Percentiles rank a stretch among this genome's conserved stretches.
phyloP scores from a whole-genome alignment of 768 basidiomycete genomes.

The Boletellus ananas region DNA sequence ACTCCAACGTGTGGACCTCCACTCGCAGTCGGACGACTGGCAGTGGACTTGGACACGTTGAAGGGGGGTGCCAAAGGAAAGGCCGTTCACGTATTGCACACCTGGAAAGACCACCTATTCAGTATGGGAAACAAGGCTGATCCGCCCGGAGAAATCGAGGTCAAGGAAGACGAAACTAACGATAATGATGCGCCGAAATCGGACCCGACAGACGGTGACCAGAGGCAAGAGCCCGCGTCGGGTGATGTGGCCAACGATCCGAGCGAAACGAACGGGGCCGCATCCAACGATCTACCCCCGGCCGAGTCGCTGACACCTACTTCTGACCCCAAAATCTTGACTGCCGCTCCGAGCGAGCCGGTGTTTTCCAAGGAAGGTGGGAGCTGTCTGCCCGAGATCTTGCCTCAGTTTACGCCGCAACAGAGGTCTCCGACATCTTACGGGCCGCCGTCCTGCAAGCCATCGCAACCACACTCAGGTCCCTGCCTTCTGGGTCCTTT shows the following conservation, averaged over 20 bases:
- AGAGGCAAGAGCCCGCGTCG: slow-evolving; percentile 7
- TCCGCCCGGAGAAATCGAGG: slow-evolving; percentile 43
- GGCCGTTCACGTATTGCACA: slow-evolving; percentile 68
- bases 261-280: slow-evolving; percentile 25
- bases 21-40: slow-evolving; percentile 75
- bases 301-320: slow-evolving; percentile 3
- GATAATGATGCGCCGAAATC: slow-evolving; percentile 11
- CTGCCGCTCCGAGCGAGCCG: slow-evolving; percentile 9
- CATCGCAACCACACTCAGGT: slow-evolving; percentile 46
- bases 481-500: slow-evolving; percentile 52
- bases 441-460: slow-evolving; percentile 63
- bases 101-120: slow-evolving; percentile 77
- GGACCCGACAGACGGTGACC: slow-evolving; percentile 4
- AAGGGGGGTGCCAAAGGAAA: slow-evolving; percentile 64
- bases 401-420: not conserved
- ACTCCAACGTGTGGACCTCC: slow-evolving; percentile 39
- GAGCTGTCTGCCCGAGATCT: not conserved
- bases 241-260: slow-evolving; percentile 7
- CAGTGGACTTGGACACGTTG: slow-evolving; percentile 49
- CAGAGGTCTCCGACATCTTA: slow-evolving; percentile 41
- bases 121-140: slow-evolving; percentile 63
- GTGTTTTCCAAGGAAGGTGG: slow-evolving; percentile 30
- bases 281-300: slow-evolving; percentile 6
- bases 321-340: slow-evolving; percentile 1
- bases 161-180: slow-evolving; percentile 13